Conservation (phyloP, 768 basidiomycete species). For the Collybia mongolica region DNA sequence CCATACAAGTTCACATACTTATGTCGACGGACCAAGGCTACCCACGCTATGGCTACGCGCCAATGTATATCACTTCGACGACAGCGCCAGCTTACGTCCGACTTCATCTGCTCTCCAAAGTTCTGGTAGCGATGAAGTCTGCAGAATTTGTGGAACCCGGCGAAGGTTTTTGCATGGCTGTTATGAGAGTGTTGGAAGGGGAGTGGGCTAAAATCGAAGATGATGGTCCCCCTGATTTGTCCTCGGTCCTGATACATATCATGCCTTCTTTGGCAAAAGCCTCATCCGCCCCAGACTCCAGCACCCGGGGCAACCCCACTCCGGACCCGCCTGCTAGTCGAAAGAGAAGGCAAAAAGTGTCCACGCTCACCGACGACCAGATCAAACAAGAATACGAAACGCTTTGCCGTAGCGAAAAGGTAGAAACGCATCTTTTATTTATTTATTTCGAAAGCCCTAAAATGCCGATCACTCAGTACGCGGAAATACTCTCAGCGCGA, state of each 20-base stretch:
- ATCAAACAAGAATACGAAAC: slow-evolving; percentile 54
- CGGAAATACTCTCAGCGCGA: slow-evolving; percentile 53
- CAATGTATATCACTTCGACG: slow-evolving; percentile 73
- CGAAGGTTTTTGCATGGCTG: slow-evolving; percentile 71
- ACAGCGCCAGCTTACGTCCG: slow-evolving; percentile 78
- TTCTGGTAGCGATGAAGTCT: slow-evolving; percentile 56
- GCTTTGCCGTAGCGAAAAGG: slow-evolving; percentile 38
- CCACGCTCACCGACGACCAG: slow-evolving; percentile 38
- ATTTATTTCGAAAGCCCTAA: neutral
- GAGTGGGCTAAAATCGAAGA: slow-evolving; percentile 67
- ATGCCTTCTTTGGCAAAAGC: slow-evolving; percentile 27
- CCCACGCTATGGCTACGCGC: slow-evolving; percentile 48
- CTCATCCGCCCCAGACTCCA: slow-evolving; percentile 1
- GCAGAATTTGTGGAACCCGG: slow-evolving; percentile 60
- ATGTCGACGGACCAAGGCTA: slow-evolving; percentile 44
- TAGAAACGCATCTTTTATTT: slow-evolving; percentile 9
- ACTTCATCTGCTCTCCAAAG: slow-evolving; percentile 70
- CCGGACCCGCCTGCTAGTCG: neutral
- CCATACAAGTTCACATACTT: slow-evolving; percentile 66
- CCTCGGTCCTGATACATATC: slow-evolving; percentile 62
- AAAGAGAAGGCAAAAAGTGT: slow-evolving; percentile 18
- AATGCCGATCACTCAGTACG: slow-evolving; percentile 36
- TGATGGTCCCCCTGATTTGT: slow-evolving; percentile 75
- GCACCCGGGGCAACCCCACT: slow-evolving; percentile 1
- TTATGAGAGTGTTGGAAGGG: slow-evolving; percentile 69